Conservation (phyloP, 352 stramenopile species). For the Pythium dissotocum region DNA sequence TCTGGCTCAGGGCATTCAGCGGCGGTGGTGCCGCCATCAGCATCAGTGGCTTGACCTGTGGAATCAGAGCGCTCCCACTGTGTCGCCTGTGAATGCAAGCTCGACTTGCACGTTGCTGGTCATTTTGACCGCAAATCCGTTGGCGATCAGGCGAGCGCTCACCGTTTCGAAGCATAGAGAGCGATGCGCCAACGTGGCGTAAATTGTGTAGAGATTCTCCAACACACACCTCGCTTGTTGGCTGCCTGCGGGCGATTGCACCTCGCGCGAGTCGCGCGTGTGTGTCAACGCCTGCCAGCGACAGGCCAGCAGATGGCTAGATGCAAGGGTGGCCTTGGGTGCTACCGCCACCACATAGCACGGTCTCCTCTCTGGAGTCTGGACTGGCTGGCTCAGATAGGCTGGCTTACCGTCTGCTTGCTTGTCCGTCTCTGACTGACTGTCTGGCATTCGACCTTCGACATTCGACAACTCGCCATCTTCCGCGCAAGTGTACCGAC, state of each 20-base stretch:
- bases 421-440: neutral
- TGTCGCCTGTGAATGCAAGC: neutral
- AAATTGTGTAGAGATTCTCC: neutral
- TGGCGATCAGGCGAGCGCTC: neutral
- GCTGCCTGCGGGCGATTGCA: neutral
- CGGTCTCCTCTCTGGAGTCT: neutral
- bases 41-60: neutral
- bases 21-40: neutral
- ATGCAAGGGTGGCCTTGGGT: slow-evolving; percentile 2
- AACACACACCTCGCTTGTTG: neutral
- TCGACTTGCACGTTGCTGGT: too few relatives aligned
- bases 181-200: slow-evolving; percentile 4
- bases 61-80: neutral
- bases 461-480: slow-evolving; percentile 23
- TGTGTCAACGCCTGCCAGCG: neutral
- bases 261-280: neutral
- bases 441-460: neutral
- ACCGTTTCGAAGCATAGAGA: neutral
- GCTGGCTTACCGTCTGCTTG: neutral
- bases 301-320: slow-evolving; percentile 8
- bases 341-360: neutral
- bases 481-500: slow-evolving; percentile 10
- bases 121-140: neutral
- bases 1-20: neutral
- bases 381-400: slow-evolving; percentile 1